Evolutionary conservation across 1,139 yeast genomes (phyloP).

Genomic region (Nadsonia starkeyi-henricii): DNA sequence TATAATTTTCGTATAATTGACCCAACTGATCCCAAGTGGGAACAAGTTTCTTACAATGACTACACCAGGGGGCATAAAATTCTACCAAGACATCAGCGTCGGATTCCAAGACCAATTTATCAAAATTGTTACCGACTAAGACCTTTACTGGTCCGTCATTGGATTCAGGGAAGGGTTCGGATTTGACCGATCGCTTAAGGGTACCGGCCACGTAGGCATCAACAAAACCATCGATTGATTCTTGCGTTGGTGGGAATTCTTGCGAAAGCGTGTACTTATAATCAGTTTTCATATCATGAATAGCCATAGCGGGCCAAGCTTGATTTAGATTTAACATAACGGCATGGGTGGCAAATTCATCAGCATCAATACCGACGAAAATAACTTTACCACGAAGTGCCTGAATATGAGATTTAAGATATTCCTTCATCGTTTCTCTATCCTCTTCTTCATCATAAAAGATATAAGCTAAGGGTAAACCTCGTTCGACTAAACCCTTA

Average conservation of each 20-base stretch:
- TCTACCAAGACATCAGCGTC: constrained; percentile 81
- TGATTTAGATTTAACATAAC: constrained; percentile 74
- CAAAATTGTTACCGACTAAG: constrained; percentile 78
- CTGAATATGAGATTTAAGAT: constrained; percentile 53
- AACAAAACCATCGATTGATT: constrained; percentile 45
- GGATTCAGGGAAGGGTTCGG: constrained; percentile 73
- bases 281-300: constrained; percentile 57
- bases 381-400: constrained; percentile 66
- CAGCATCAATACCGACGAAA: constrained; percentile 81
- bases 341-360: constrained; percentile 76
- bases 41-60: constrained; percentile 93
- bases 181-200: constrained; percentile 61
- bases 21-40: constrained; percentile 88
- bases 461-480: constrained; percentile 73
- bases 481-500: constrained; percentile 55
- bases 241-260: constrained; percentile 29
- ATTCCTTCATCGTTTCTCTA: constrained; percentile 39
- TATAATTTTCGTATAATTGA: constrained; percentile 31
- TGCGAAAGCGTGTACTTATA: constrained; percentile 54
- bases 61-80: constrained; percentile 99
- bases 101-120: constrained; percentile 49
- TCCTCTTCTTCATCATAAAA: constrained; percentile 64
- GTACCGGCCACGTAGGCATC: constrained; percentile 50
- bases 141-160: constrained; percentile 57
- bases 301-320: constrained; percentile 80